Evolutionary conservation across 192 early-diverging fungal genomes (phyloP), one percentile per base, ranked within the genome.

Genomic region (Cetraspora pellucida): DNA sequence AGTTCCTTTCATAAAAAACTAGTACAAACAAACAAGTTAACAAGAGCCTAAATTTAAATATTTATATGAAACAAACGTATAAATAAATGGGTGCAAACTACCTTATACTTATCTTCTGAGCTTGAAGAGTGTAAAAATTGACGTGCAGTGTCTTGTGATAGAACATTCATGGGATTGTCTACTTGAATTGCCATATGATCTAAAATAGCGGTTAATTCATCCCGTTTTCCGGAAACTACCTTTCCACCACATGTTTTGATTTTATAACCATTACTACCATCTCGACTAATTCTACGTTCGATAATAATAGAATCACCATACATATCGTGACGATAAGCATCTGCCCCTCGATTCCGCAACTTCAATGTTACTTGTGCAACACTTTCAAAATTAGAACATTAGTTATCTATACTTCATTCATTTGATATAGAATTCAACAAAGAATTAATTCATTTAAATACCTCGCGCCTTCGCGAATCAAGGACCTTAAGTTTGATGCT

Each of bases 111-210:
- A 45, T 96, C 95, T 67, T 92, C 85, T 2, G 94, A 77, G 17
- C 92, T 92, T 49, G 90, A 93, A 57, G 90, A 90, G 37, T 90
- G 89, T 16, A 99, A 84, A 66, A 99, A 98, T 83, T 92, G 90
- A 28, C 94, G 88, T 10, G 97, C 96, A 7, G 92, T 90, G 70
- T 98, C 97, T 75, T 99, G 97, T 1, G 92, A 94, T 11, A 99
- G 89, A 17, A 97, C 90, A 71, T 93, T 94, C 79, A 99, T 87
- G 10, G 97, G 96, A 72, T 99, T 99, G 79, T 94, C 92, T 46
- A 98, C 90, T 74, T 94, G 89, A 54, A 99, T 97, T 8, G 87
- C 89, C 89, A 97, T 91, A 77, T 95, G 90, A 79, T 98, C 96
- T 27, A 86, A 88, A 45, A 99, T 94, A 0, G 89, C 87, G 3